phyloP scores from a whole-genome alignment of 2,329 filamentous ascomycete genomes.

The Celoporthe dispersa region DNA sequence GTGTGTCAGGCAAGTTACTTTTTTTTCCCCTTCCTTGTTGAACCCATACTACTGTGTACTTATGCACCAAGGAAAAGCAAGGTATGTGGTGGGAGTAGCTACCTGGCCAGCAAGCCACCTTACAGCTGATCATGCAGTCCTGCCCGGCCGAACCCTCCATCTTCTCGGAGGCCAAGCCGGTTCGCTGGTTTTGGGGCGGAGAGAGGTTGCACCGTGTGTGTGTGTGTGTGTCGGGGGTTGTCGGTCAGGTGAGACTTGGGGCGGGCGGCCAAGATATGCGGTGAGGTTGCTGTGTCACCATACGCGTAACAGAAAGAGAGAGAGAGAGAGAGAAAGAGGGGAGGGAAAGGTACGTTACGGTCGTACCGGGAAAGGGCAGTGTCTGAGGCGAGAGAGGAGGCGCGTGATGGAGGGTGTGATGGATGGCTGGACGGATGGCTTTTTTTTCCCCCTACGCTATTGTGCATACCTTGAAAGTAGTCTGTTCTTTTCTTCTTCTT shows the following conservation, averaged over 20 bases:
- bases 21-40: background rate
- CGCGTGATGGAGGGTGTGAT: background rate
- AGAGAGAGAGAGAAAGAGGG: background rate
- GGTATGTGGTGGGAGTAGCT: background rate
- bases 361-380: background rate
- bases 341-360: background rate
- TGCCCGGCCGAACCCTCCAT: background rate
- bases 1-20: background rate
- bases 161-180: constrained; percentile 10
- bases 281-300: constrained; percentile 9
- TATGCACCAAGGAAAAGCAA: background rate
- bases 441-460: no score
- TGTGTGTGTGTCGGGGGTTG: background rate
- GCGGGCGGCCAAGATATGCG: constrained; percentile 12
- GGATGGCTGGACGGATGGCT: background rate
- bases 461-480: no score
- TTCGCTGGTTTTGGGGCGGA: background rate
- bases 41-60: no score
- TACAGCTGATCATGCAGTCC: constrained; percentile 5
- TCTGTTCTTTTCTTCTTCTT: background rate
- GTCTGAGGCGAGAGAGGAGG: background rate
- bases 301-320: background rate
- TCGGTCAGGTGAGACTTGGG: constrained; percentile 11
- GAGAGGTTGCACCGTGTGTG: background rate
- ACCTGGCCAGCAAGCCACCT: background rate